Conservation (phyloP, 768 basidiomycete genomes). For the Lyophyllum decastes region DNA sequence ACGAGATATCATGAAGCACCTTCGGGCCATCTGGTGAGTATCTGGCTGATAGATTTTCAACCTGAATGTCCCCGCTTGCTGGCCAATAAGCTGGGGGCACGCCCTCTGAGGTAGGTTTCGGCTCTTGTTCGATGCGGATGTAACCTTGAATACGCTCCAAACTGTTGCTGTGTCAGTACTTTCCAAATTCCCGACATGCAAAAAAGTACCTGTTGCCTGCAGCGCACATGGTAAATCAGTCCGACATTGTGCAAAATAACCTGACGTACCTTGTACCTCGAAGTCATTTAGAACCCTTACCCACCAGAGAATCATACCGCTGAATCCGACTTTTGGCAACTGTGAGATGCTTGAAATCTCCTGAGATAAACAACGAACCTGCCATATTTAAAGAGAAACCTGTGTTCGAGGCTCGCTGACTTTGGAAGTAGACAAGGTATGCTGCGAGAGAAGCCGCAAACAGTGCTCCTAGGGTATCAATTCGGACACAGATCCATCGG, state of each 20-base stretch:
- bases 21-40: conserved; percentile 56
- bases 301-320: conserved; percentile 52
- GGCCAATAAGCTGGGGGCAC: conserved; percentile 71
- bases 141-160: conserved; percentile 74
- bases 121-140: conserved; percentile 61
- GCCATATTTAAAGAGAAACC: conserved; percentile 63
- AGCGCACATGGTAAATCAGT: conserved; percentile 22
- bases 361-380: conserved; percentile 27
- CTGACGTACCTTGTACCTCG: conserved; percentile 38
- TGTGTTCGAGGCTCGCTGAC: conserved; percentile 40
- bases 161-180: conserved; percentile 22
- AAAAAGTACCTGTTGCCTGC: conserved; percentile 39
- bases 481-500: conserved; percentile 47
- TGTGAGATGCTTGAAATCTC: conserved; percentile 24
- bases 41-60: conserved; percentile 54
- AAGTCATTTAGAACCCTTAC: conserved; percentile 44
- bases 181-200: neutral
- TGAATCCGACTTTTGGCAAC: conserved; percentile 46
- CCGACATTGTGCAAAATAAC: neutral
- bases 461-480: conserved; percentile 56
- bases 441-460: conserved; percentile 58
- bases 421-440: conserved; percentile 50
- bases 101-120: conserved; percentile 36
- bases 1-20: conserved; percentile 55
- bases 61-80: conserved; percentile 52